phyloP scores from a whole-genome alignment of 495 filamentous ascomycete genomes.

The Trichoderma erinaceum region DNA sequence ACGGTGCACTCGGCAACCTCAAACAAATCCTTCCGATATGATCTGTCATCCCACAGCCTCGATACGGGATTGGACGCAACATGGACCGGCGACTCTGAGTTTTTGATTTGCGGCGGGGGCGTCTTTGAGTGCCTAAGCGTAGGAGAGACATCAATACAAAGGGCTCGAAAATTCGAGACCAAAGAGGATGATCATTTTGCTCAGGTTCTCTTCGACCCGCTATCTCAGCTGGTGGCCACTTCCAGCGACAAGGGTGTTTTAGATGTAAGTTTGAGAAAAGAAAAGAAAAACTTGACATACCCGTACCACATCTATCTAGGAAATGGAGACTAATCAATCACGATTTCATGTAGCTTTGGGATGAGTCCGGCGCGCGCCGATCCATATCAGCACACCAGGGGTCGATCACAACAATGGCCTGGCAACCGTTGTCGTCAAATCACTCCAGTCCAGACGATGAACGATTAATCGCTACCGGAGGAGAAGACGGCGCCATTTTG shows the following conservation, averaged over 20 bases:
- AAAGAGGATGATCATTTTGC: conserved; percentile 37
- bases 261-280: conserved; percentile 36
- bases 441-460: conserved; percentile 31
- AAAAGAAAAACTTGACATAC: neutral
- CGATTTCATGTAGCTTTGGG: conserved; percentile 41
- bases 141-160: conserved; percentile 33
- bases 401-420: conserved; percentile 41
- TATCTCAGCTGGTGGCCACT: conserved; percentile 41
- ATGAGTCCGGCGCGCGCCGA: conserved; percentile 36
- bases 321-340: conserved; percentile 18
- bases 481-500: conserved; percentile 58
- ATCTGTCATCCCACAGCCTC: conserved; percentile 40
- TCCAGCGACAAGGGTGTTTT: conserved; percentile 45
- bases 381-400: conserved; percentile 46
- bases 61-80: conserved; percentile 48
- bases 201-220: conserved; percentile 45
- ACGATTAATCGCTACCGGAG: conserved; percentile 45
- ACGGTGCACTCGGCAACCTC: conserved; percentile 43
- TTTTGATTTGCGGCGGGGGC: conserved; percentile 54
- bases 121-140: conserved; percentile 38
- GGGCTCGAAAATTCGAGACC: conserved; percentile 34
- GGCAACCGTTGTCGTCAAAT: conserved; percentile 43
- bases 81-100: conserved; percentile 54
- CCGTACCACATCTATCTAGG: neutral
- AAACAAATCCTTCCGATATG: conserved; percentile 34